A percentile compares a stretch with the other conserved stretches of the same genome.
Evolutionary conservation across 169 alveolate species (phyloP).

Genomic region (Blepharisma undulans): DNA sequence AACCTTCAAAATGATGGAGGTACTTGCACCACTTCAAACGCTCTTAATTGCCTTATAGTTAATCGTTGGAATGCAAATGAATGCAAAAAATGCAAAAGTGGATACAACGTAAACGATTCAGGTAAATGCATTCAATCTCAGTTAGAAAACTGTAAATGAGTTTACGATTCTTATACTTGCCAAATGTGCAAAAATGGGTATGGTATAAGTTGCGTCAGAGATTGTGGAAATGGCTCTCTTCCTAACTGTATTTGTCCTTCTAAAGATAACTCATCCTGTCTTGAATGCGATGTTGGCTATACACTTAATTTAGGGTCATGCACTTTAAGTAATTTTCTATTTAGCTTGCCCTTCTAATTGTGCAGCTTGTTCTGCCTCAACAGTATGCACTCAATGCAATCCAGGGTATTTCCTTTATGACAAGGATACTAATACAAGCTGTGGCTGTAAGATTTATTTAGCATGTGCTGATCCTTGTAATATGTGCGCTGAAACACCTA

Average conservation of each 20-base stretch:
- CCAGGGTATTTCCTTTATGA: not conserved
- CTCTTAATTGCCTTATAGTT: not conserved
- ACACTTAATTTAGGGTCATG: not conserved
- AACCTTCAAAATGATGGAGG: not conserved
- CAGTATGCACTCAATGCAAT: not conserved
- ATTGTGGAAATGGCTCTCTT: too few relatives aligned
- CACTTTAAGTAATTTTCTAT: too few relatives aligned
- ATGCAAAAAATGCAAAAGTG: not conserved
- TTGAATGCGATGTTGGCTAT: not conserved
- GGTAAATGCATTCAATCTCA: not conserved
- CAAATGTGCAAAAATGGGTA: not conserved
- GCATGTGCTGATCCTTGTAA: too few relatives aligned
- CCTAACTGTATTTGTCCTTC: not conserved
- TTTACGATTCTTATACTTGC: not conserved
- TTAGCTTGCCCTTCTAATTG: not conserved
- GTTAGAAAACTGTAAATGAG: not conserved
- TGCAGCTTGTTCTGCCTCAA: not conserved
- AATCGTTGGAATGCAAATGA: not conserved
- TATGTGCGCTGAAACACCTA: too few relatives aligned
- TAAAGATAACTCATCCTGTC: not conserved
- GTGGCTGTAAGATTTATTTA: too few relatives aligned
- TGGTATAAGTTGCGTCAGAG: not conserved
- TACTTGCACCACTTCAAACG: not conserved
- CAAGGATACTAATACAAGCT: too few relatives aligned
- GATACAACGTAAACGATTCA: not conserved